phyloP scores from a whole-genome alignment of 495 filamentous ascomycete species.

The Hyaloscypha bicolor region DNA sequence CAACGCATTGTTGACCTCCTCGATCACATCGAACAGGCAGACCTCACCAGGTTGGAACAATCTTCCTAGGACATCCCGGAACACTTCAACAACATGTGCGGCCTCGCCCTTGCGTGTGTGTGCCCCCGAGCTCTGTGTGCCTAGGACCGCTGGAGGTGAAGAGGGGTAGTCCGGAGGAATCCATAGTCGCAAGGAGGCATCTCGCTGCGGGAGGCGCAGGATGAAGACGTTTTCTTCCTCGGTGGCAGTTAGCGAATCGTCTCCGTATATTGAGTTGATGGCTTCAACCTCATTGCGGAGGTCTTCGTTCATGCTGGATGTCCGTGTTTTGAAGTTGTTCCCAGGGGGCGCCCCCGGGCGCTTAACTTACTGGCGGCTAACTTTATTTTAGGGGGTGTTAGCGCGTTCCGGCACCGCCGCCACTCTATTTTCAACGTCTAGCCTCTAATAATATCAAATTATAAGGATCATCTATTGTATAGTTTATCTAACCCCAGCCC shows the following conservation, averaged over 20 bases:
- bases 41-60: conserved; percentile 74
- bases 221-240: conserved; percentile 45
- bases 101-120: conserved; percentile 68
- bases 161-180: conserved; percentile 75
- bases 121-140: conserved; percentile 61
- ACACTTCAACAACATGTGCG: conserved; percentile 62
- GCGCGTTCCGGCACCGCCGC: not conserved
- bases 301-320: conserved; percentile 66
- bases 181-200: conserved; percentile 59
- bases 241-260: conserved; percentile 56
- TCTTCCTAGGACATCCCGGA: conserved; percentile 63
- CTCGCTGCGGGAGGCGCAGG: conserved; percentile 51
- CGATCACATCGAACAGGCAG: conserved; percentile 86
- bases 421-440: not conserved
- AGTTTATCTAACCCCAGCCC: too few species aligned
- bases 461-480: too few species aligned
- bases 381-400: not conserved
- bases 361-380: conserved; percentile 2
- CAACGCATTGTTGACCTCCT: conserved; percentile 50
- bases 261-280: conserved; percentile 91
- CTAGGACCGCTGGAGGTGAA: conserved; percentile 67
- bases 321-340: not conserved
- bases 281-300: conserved; percentile 83
- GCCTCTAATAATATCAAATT: too few species aligned
- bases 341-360: not conserved